phyloP scores from a whole-genome alignment of 768 basidiomycete genomes.

The Mycena olivaceomarginata region DNA sequence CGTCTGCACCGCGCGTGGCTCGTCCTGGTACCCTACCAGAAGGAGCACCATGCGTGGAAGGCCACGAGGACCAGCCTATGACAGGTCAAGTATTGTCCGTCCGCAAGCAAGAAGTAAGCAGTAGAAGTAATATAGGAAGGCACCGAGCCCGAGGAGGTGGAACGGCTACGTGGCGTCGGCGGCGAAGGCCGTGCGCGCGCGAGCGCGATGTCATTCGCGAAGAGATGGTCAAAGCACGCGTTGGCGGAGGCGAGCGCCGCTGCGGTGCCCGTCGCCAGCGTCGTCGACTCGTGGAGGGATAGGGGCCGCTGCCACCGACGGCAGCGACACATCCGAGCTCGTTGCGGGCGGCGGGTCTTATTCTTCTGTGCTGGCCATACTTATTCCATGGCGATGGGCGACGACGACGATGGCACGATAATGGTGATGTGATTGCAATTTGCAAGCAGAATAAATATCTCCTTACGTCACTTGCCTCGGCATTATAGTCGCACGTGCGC shows the following conservation, averaged over 20 bases:
- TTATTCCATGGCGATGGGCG: too few species aligned
- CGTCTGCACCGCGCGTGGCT: slow-evolving; percentile 75
- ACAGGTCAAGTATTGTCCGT: slow-evolving; percentile 65
- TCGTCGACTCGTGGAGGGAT: too few species aligned
- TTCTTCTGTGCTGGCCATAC: too few species aligned
- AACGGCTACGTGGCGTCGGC: slow-evolving; percentile 73
- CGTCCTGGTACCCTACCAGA: slow-evolving; percentile 77
- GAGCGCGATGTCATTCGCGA: slow-evolving; percentile 77
- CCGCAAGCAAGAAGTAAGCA: slow-evolving; percentile 42
- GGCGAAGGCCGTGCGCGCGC: slow-evolving; percentile 75
- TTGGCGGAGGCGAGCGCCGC: slow-evolving; percentile 59
- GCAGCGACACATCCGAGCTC: too few species aligned
- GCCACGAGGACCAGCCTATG: too few species aligned
- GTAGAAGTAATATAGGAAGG: not conserved
- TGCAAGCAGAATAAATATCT: too few species aligned
- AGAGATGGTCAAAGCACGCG: slow-evolving; percentile 83
- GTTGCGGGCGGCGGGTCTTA: too few species aligned
- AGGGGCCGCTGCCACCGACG: too few species aligned
- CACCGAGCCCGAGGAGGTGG: slow-evolving; percentile 84
- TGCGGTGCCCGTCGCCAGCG: not conserved
- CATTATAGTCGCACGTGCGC: too few species aligned
- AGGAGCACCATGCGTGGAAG: slow-evolving; percentile 75
- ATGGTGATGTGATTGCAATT: too few species aligned
- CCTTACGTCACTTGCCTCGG: too few species aligned
- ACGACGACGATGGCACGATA: too few species aligned